phyloP scores from a whole-genome alignment of 2,329 filamentous ascomycete genomes.

The Fusarium chuoi region DNA sequence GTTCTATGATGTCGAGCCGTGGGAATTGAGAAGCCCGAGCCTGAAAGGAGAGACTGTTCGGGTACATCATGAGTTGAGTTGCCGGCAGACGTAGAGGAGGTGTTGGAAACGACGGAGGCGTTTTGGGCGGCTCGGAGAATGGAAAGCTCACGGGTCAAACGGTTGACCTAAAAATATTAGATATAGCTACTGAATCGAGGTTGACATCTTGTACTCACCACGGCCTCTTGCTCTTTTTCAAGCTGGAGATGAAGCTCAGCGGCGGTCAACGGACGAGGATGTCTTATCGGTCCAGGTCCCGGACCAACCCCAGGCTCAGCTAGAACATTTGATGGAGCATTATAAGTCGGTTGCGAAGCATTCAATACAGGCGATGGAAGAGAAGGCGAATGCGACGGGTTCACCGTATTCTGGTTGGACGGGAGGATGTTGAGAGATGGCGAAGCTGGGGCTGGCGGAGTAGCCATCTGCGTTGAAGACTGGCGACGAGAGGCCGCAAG shows the following conservation, averaged over 20 bases:
- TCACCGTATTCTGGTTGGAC: slow-evolving; percentile 63
- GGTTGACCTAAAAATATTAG: slow-evolving; percentile 76
- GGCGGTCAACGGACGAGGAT: slow-evolving; percentile 87
- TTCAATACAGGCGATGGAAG: slow-evolving; percentile 44
- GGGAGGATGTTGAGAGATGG: slow-evolving; percentile 67
- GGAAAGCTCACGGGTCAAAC: slow-evolving; percentile 87
- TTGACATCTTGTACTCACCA: slow-evolving; percentile 64
- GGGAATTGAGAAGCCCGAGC: slow-evolving; percentile 67
- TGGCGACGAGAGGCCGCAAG: slow-evolving; percentile 56
- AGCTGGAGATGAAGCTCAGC: slow-evolving; percentile 89
- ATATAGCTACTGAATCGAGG: background rate
- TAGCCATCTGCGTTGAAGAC: slow-evolving; percentile 57
- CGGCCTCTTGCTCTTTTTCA: slow-evolving; percentile 94
- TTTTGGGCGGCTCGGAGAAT: slow-evolving; percentile 79
- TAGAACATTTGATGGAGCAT: slow-evolving; percentile 19
- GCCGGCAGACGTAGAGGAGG: slow-evolving; percentile 69
- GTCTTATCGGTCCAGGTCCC: slow-evolving; percentile 79
- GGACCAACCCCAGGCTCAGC: slow-evolving; percentile 58
- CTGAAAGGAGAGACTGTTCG: slow-evolving; percentile 65
- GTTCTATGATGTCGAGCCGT: slow-evolving; percentile 67
- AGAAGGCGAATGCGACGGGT: slow-evolving; percentile 51
- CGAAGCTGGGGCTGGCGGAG: slow-evolving; percentile 51
- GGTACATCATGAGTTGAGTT: slow-evolving; percentile 61
- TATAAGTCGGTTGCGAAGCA: slow-evolving; percentile 45
- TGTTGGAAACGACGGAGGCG: slow-evolving; percentile 72